These are phyloP conservation scores for Meyerozyma athensensis DNA, from an alignment of 1,139 yeast genomes.

Conservation along the genomic window DNA sequence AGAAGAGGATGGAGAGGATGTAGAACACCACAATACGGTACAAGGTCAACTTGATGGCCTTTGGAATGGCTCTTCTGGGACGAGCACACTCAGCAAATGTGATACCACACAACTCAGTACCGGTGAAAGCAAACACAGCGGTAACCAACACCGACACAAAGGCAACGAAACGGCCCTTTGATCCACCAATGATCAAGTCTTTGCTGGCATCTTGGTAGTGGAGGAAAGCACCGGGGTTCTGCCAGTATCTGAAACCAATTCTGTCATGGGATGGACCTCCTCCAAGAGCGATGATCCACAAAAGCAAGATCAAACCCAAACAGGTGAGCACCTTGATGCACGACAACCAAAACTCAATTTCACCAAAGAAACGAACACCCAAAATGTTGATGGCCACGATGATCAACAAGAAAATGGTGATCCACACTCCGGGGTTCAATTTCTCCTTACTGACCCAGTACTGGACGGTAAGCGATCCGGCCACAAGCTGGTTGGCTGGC, in stretches of 20 bases:
- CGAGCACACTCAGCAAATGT: constrained; percentile 75
- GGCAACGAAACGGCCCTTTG: constrained; percentile 56
- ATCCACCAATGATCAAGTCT: constrained; percentile 25
- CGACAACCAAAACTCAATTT: constrained; percentile 65
- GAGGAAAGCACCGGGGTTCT: constrained; percentile 57
- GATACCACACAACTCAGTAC: constrained; percentile 69
- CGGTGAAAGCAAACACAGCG: constrained; percentile 72
- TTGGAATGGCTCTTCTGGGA: constrained; percentile 73
- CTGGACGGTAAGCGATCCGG: constrained; percentile 57
- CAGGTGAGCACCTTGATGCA: constrained; percentile 55
- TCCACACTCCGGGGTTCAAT: constrained; percentile 58
- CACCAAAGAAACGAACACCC: constrained; percentile 53
- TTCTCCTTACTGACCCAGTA: constrained; percentile 50
- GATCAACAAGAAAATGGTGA: constrained; percentile 45
- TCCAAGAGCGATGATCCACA: constrained; percentile 49
- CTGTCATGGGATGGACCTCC: constrained; percentile 60
- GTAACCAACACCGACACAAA: constrained; percentile 64
- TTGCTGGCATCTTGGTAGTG: constrained; percentile 32
- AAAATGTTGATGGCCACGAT: constrained; percentile 29
- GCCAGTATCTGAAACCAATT: constrained; percentile 65
- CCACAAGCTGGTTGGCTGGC: constrained; percentile 60
- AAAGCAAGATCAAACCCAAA: constrained; percentile 46
- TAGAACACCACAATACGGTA: constrained; percentile 73
- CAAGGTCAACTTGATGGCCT: constrained; percentile 70
- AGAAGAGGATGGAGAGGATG: constrained; percentile 56